Conservation (phyloP, 768 basidiomycete species). For the Rhodosporidiobolus sp. region DNA sequence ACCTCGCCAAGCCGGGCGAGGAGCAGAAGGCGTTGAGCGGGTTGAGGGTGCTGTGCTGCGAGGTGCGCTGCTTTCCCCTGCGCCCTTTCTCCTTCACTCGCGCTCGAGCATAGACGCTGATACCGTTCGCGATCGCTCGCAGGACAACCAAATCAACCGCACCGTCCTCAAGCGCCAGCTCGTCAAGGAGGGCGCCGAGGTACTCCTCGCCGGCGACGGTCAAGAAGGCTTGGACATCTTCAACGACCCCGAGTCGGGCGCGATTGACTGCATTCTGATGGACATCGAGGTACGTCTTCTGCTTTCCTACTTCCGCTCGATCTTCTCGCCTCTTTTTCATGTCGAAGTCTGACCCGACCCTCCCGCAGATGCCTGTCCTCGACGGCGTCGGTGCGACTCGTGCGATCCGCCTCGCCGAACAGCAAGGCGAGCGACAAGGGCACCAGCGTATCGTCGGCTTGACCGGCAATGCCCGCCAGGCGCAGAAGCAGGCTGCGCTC, state of each 20-base stretch:
- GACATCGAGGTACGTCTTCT: slow-evolving; percentile 29
- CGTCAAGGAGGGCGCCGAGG: slow-evolving; percentile 15
- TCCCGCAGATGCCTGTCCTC: slow-evolving; percentile 34
- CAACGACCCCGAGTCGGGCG: neutral
- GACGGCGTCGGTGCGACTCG: slow-evolving; percentile 39
- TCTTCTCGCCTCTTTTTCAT: neutral
- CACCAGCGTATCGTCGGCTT: slow-evolving; percentile 38
- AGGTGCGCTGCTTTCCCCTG: neutral
- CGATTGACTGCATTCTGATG: slow-evolving; percentile 37
- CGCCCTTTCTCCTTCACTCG: too few relatives aligned
- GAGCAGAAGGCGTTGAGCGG: slow-evolving; percentile 6
- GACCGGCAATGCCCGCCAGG: slow-evolving; percentile 42
- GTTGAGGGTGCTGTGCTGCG: slow-evolving; percentile 24
- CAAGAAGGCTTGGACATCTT: slow-evolving; percentile 20
- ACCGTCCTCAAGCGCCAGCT: slow-evolving; percentile 31
- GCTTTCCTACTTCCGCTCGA: too few relatives aligned
- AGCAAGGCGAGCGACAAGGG: neutral
- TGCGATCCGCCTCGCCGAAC: slow-evolving; percentile 27
- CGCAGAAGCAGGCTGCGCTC: slow-evolving; percentile 39
- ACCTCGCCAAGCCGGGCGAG: slow-evolving; percentile 12
- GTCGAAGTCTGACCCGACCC: too few relatives aligned
- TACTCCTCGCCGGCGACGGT: slow-evolving; percentile 30
- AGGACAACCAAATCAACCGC: slow-evolving; percentile 37
- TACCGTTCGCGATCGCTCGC: too few relatives aligned
- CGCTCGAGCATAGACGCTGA: neutral